Base-by-base conservation (phyloP, 208 protist species). In the Trypanosoma melophagium region DNA sequence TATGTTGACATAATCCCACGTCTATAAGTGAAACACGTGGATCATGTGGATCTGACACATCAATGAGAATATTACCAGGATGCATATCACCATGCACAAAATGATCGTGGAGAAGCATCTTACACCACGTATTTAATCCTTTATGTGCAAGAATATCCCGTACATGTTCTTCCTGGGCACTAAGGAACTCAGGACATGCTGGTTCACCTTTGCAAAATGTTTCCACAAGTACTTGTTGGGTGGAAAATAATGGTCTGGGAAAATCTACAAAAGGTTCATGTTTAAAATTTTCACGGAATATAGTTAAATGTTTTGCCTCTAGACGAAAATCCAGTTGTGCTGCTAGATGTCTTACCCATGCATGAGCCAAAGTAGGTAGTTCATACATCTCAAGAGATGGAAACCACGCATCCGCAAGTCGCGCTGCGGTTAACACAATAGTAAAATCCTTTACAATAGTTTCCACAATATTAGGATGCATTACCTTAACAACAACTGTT, bases 61-160 rank as follows among this genome's bases (percentile, higher is more conserved):
- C 87, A 56, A 97, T 94, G 22, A 97, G 67, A 50, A 97, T 95
- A 77, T 97, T 97, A 51, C 93, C 93, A 4, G 93, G 93, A 71
- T 97, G 93, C 90, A 97, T 93, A 56, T 97, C 93, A 12, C 90
- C 93, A 74, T 97, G 93, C 16, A 96, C 90, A 68, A 95, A 97
- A 79, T 94, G 94, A 66, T 97, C 93, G 25, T 83, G 86, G 49
- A 97, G 74, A 12, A 97, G 66, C 90, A 96, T 95, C 71, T 97
- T 89, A 71, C 87, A 96, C 87, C 89, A 97, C 49, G 90, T 83
- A 76, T 97, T 95, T 25, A 97, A 80, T n/a, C 92, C 92, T 54
- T 91, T 93, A 44, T 79, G 77, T 5, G 92, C 92, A 14, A 97
- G 69, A 60, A 84, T 83, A 24, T 92, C 86, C 14, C 92, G 85